Conservation (phyloP, 352 stramenopile genomes). For the Globisporangium cylindrosporum region DNA sequence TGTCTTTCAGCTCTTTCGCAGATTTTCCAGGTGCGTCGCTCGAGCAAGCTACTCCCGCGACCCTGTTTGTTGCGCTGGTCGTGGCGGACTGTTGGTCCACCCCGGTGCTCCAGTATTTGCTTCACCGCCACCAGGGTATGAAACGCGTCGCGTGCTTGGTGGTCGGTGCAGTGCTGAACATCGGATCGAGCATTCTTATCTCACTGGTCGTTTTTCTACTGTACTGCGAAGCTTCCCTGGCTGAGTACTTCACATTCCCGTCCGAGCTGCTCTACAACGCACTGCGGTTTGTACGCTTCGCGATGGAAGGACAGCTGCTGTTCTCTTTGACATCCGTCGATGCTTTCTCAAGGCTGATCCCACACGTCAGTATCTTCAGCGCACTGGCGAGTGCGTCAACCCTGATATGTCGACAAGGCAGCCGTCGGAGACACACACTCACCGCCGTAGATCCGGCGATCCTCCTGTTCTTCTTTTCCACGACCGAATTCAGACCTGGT, state of each 20-base stretch:
- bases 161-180: constrained; percentile 12
- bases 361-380: constrained; percentile 23
- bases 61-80: constrained; percentile 6
- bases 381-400: constrained; percentile 7
- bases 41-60: constrained; percentile 7
- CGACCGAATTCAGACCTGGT: too few relatives aligned
- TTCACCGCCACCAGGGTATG: not conserved
- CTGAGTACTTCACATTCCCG: constrained; percentile 15
- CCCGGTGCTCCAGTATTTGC: constrained; percentile 9
- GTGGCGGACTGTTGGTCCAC: constrained; percentile 15
- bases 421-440: not conserved
- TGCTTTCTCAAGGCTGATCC: constrained; percentile 22
- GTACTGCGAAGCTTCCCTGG: constrained; percentile 12
- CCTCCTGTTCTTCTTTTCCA: too few relatives aligned
- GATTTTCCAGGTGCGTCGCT: constrained; percentile 8
- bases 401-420: not conserved
- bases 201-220: constrained; percentile 10
- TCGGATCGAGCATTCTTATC: constrained; percentile 14
- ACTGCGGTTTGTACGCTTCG: constrained; percentile 20
- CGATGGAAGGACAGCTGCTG: constrained; percentile 25
- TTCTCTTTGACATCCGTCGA: constrained; percentile 16
- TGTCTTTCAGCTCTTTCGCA: not conserved
- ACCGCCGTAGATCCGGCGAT: too few relatives aligned
- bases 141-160: constrained; percentile 11
- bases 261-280: constrained; percentile 18